These are phyloP conservation scores for Candida glucosophila DNA, from an alignment of 1,139 yeast species.

Conservation along the genomic window DNA sequence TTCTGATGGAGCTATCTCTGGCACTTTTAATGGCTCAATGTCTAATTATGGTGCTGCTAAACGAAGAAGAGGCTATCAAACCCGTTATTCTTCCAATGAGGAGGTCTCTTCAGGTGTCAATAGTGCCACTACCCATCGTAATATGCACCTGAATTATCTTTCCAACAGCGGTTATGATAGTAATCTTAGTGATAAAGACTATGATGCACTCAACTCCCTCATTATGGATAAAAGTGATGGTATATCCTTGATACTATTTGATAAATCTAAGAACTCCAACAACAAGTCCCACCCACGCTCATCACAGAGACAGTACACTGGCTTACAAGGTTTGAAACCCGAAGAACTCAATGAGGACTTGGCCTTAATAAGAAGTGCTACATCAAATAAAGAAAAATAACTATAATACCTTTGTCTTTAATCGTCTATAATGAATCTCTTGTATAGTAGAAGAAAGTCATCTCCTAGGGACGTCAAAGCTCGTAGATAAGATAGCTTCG, in stretches of 20 bases:
- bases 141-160: conserved; percentile 9
- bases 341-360: conserved; percentile 69
- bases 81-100: conserved; percentile 38
- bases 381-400: conserved; percentile 20
- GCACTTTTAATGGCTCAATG: conserved; percentile 14
- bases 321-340: conserved; percentile 55
- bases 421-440: no score
- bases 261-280: conserved; percentile 18
- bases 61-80: conserved; percentile 35
- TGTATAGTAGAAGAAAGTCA: no score
- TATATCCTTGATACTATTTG: conserved; percentile 23
- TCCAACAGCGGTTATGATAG: conserved; percentile 32
- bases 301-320: conserved; percentile 47
- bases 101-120: conserved; percentile 29
- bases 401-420: no score
- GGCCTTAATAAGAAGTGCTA: conserved; percentile 41
- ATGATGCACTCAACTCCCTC: conserved; percentile 35
- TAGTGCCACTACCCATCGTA: conserved; percentile 9
- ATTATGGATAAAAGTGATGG: conserved; percentile 40
- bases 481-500: no score
- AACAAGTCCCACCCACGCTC: conserved; percentile 41
- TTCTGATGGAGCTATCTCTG: conserved; percentile 36
- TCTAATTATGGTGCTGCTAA: conserved; percentile 18
- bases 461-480: no score
- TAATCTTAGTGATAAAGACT: conserved; percentile 39